phyloP scores from a whole-genome alignment of 129 eudicot species.

The Centella asiatica region DNA sequence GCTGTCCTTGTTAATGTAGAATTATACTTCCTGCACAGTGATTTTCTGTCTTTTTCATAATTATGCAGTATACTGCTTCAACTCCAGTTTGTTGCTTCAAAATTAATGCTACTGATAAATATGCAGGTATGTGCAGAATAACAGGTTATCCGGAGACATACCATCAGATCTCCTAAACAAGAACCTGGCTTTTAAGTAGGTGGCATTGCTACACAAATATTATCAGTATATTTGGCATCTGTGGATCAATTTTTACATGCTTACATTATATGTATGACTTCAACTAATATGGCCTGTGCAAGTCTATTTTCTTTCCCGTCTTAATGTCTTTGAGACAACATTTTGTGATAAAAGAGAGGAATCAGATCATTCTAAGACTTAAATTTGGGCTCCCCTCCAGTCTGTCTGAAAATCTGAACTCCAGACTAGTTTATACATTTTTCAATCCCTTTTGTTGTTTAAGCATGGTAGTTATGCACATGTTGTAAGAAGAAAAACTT shows the following conservation, averaged over 20 bases:
- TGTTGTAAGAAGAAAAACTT: too few relatives aligned
- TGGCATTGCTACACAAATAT: constrained; percentile 12
- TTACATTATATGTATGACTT: background rate
- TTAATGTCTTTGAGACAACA: too few relatives aligned
- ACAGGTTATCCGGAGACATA: constrained; percentile 61
- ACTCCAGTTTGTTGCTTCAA: background rate
- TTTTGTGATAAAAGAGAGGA: too few relatives aligned
- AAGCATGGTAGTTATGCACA: too few relatives aligned
- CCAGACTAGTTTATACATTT: too few relatives aligned
- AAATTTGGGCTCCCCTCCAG: too few relatives aligned
- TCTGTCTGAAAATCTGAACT: too few relatives aligned
- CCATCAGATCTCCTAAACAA: constrained; percentile 60
- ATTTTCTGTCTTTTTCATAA: background rate
- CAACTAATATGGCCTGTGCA: background rate
- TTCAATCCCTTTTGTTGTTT: too few relatives aligned
- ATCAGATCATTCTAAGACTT: too few relatives aligned
- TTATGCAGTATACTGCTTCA: background rate
- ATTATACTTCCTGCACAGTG: background rate
- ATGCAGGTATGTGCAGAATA: constrained; percentile 82
- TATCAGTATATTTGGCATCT: background rate
- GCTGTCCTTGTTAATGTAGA: background rate
- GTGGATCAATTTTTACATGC: background rate
- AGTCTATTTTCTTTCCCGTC: too few relatives aligned
- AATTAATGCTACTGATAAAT: background rate
- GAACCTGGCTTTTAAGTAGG: constrained; percentile 64